A percentile compares a stretch with the other conserved stretches of the same genome.
Evolutionary conservation across 345 rosid genomes (phyloP).

Genomic region (Bruguiera parviflora): DNA sequence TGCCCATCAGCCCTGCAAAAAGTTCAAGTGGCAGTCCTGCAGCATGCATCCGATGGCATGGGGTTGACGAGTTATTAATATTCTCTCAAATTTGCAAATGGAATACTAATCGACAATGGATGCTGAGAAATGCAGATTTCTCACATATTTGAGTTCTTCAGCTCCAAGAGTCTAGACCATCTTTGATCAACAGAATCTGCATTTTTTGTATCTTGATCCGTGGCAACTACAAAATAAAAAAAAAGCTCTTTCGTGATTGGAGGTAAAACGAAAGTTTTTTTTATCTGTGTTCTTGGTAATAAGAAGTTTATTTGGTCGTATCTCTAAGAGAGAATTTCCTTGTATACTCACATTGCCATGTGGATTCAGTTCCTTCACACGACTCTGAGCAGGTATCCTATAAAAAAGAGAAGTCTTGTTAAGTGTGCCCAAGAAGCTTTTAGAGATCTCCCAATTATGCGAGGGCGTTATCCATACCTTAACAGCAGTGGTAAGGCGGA

Average conservation of each 20-base stretch:
- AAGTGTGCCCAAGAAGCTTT: not conserved
- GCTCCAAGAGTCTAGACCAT: conserved; percentile 75
- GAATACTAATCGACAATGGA: not conserved
- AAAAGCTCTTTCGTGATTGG: not conserved
- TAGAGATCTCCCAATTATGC: not conserved
- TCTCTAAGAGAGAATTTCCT: not conserved
- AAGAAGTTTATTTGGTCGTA: not conserved
- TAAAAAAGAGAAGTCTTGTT: not conserved
- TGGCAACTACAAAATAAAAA: not conserved
- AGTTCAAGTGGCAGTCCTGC: not conserved
- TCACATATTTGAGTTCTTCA: conserved; percentile 36
- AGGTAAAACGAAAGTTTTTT: not conserved
- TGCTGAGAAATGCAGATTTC: not conserved
- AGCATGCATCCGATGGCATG: not conserved
- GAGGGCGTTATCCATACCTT: conserved; percentile 32
- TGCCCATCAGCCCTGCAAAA: no score
- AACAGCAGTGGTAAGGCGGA: conserved; percentile 49
- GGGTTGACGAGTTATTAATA: not conserved
- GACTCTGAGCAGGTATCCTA: conserved; percentile 77
- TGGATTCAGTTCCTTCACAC: conserved; percentile 63
- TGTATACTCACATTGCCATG: conserved; percentile 44
- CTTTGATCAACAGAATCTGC: conserved; percentile 61
- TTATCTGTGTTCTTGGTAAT: not conserved
- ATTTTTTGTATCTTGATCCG: conserved; percentile 51
- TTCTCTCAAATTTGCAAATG: not conserved